Evolutionary conservation across 129 eudicot genomes (phyloP).

Genomic region (Arctium minus): DNA sequence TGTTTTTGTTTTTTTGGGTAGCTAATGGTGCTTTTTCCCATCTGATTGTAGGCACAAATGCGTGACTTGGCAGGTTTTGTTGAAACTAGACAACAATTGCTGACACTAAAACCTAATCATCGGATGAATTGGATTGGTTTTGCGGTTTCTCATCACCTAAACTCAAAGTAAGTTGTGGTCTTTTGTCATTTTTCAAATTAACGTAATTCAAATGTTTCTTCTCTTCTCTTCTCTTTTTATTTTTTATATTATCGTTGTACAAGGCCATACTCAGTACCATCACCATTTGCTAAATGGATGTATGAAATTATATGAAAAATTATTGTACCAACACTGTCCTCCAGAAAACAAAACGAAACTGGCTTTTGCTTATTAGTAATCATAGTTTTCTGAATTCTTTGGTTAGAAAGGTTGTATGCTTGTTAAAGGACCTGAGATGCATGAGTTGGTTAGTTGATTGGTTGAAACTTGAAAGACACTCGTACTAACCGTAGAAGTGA

Average conservation of each 20-base stretch:
- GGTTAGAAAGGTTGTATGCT: too few species aligned
- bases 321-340: not conserved
- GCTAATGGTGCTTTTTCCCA: constrained; percentile 20
- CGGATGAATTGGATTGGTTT: constrained; percentile 99
- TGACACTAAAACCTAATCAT: constrained; percentile 94
- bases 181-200: not conserved
- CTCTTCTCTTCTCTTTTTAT: not conserved
- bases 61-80: constrained; percentile 98
- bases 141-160: constrained; percentile 93
- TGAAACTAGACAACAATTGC: constrained; percentile 93
- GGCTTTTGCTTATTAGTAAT: not conserved
- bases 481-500: too few species aligned
- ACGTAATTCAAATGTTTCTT: not conserved
- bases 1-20: constrained; percentile 7
- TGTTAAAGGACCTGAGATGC: too few species aligned
- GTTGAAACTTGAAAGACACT: too few species aligned
- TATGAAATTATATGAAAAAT: not conserved
- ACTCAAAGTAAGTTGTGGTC: constrained; percentile 56
- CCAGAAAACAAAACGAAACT: not conserved
- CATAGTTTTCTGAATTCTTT: not conserved
- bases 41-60: constrained; percentile 79
- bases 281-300: not conserved
- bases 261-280: not conserved
- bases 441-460: too few species aligned
- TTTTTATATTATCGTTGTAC: constrained; percentile 2